Conservation (phyloP, 805 yeast genomes). For the Lipomyces starkeyi region DNA sequence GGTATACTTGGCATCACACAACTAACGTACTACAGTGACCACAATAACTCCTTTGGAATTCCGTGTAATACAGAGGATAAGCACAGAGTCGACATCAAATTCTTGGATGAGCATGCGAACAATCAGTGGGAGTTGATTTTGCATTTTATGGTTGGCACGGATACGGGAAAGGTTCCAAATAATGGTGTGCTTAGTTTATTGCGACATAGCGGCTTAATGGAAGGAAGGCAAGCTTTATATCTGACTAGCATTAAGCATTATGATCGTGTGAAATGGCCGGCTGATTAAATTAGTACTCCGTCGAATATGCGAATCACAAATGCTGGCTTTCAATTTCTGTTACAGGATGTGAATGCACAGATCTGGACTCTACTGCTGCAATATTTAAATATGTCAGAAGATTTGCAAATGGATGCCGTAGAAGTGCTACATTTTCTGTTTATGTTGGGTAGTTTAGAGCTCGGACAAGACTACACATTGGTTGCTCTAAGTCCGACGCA, state of each 20-base stretch:
- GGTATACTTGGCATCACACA: neutral
- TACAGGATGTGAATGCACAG: slow-evolving; percentile 92
- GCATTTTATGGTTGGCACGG: slow-evolving; percentile 97
- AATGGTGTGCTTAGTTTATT: slow-evolving; percentile 80
- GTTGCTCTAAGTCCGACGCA: slow-evolving; percentile 79
- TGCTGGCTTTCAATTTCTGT: slow-evolving; percentile 88
- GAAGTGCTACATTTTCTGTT: slow-evolving; percentile 93
- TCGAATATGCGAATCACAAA: slow-evolving; percentile 74
- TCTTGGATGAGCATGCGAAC: slow-evolving; percentile 79
- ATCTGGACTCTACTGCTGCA: slow-evolving; percentile 91
- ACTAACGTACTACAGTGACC: slow-evolving; percentile 41
- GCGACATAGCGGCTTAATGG: slow-evolving; percentile 87
- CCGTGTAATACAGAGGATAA: slow-evolving; percentile 63
- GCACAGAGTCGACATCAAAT: slow-evolving; percentile 63
- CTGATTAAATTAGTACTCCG: slow-evolving; percentile 32
- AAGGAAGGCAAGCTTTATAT: slow-evolving; percentile 44
- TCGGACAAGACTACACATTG: slow-evolving; percentile 84
- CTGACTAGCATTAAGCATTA: neutral
- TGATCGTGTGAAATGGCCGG: slow-evolving; percentile 1
- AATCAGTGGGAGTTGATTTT: slow-evolving; percentile 92
- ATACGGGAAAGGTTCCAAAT: slow-evolving; percentile 69
- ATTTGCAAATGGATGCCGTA: slow-evolving; percentile 89
- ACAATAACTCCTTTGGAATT: slow-evolving; percentile 76
- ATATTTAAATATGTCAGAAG: slow-evolving; percentile 83
- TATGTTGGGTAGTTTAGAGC: slow-evolving; percentile 88